Evolutionary conservation across 306 rosid genomes (phyloP), one percentile per base, ranked within the genome.

Genomic region (Lupinus albus): DNA sequence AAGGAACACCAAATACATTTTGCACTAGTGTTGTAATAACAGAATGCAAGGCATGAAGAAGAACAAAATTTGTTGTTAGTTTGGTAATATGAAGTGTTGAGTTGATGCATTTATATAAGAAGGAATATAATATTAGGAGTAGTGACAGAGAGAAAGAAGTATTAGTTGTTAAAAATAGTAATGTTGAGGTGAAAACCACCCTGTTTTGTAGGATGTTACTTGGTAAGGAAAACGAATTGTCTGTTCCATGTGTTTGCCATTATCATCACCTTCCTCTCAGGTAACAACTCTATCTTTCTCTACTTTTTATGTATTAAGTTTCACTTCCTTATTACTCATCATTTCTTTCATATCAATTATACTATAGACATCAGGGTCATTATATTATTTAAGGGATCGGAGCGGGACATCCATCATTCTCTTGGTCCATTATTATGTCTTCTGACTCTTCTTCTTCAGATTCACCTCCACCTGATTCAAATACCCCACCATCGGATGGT

Each of bases 351-450:
- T n/a, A n/a, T n/a, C n/a, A n/a, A n/a, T n/a, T n/a, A n/a, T n/a
- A n/a, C n/a, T n/a, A n/a, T n/a, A n/a, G n/a, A n/a, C 38, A 15
- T 11, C 12, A 20, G 9, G 11, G 21, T 56, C 51, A 46, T 60
- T 47, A 8, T 83, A n/a, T n/a, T 47, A 8, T 83, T 62, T 51
- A 77, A 75, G 83, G 79, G 83, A 74, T 73, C 48, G 52, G 78
- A n/a, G n/a, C n/a, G n/a, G n/a, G n/a, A n/a, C n/a, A n/a, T n/a
- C n/a, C n/a, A n/a, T n/a, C n/a, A n/a, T n/a, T n/a, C n/a, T n/a
- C n/a, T n/a, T n/a, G n/a, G n/a, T n/a, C n/a, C n/a, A n/a, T n/a
- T n/a, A n/a, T 36, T 36, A 36, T 87, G 95, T 76, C 81, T 45
- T 65, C 84, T 28, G 11, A 11, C 62, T 75, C 53, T 55, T n/a